Evolutionary conservation across 2,329 filamentous ascomycete genomes (phyloP), one percentile per base, ranked within the genome.

Genomic region (Clarireedia monteithiana): DNA sequence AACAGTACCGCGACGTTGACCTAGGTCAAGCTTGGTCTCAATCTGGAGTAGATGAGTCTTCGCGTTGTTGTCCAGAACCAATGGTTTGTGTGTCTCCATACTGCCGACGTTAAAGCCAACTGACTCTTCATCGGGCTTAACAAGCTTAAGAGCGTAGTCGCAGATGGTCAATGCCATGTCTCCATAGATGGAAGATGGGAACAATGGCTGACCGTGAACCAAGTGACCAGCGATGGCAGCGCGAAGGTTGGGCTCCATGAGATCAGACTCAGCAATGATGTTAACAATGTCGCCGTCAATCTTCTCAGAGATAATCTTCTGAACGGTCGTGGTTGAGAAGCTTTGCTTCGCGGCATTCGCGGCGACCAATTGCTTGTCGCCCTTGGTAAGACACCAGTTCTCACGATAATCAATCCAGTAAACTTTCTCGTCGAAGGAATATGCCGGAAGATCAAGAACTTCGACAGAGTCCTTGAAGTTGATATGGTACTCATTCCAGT

Each of bases 401-500:
- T 86, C 84, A 58, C 77, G 70, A 65, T 82, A 82, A 63, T 77
- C 75, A 34, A 82, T 72, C 79, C 80, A 82, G 67, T 88, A 87
- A 61, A 79, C 81, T 74, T 88, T 88, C 59, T 79, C 72, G 65
- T 88, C 83, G 68, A 83, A 89, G 1, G 75, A 75, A 66, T 89
- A 89, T 0, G 79, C 75, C 1, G 85, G 85, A 3, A 89, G 71
- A 12, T 78, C 73, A n/a, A 86, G 70, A n/a, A 88, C 72, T 47
- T 79, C 73, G 39, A 84, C 77, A 1, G 75, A 74, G 38, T 72
- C 66, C 62, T 82, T 78, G 67, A 83, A 85, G 50, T 81, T 75
- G 39, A 75, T 73, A 70, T 86, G 82, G 65, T 80, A 87, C 70
- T 88, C 86, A 56, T 83, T 78, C 79, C 86, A 91, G 67, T 85